Evolutionary conservation across 202 grass and related monocot genomes (phyloP), one percentile per base, ranked within the genome.

Genomic region (Panicum virgatum): DNA sequence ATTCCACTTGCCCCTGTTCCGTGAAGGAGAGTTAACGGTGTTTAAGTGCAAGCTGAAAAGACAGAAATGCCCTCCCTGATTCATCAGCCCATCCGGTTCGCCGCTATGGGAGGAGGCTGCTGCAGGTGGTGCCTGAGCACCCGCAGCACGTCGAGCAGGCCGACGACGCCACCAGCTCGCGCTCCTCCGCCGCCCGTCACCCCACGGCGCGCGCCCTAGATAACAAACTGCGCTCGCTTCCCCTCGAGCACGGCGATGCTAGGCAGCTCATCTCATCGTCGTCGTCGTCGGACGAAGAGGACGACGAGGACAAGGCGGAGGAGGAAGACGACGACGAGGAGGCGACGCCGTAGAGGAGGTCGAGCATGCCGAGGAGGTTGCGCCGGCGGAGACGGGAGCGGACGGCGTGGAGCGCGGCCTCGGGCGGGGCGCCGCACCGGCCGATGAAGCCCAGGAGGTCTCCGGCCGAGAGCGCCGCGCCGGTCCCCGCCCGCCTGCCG

Each of bases 131-230:
- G 73, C 16, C 94, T 84, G 57, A 92, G 91, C 48, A 92, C 77
- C 3, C 79, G 62, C 29, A 97, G 77, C 22, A 92, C 83, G 82
- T 94, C 91, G 3, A 86, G 36, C 56, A 97, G 85, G 12, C 77
- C 40, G 3, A 97, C 89, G 60, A 85, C 69, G 6, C 88, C 15
- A 89, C 83, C 16, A 97, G 70, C 22, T 62, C 73, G 15, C 40
- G 68, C 7, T 91, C 80, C 2, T 77, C 64, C 40, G 79, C 89
- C 6, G 89, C 77, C 2, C 63, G 50, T 27, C 25, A 94, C 62
- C 94, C 91, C 91, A 97, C 60, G 4, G 19, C 36, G 22, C 67
- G 83, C 27, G 53, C 52, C 30, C 30, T 3, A 38, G 77, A 76
- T 52, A 80, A 83, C 45, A 22, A 0, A 1, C 38, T n/a, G 54